A percentile compares a stretch with the other conserved stretches of the same genome.
Evolutionary conservation across 2,329 filamentous ascomycete genomes (phyloP).

Genomic region (Pseudogymnoascus pannorum): DNA sequence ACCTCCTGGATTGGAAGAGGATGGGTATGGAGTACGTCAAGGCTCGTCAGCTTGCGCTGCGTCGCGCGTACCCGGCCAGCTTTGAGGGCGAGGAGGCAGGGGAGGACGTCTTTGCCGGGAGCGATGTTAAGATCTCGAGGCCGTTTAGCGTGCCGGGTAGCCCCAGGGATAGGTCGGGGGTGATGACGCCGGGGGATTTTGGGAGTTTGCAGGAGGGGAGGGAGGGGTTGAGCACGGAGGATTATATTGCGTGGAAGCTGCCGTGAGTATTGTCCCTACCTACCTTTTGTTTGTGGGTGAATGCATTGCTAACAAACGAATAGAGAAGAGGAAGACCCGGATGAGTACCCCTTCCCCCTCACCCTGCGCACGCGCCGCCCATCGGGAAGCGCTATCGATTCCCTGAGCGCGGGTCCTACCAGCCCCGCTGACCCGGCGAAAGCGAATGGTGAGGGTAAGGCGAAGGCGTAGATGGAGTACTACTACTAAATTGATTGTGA

Average conservation of each 20-base stretch:
- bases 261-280: constrained; percentile 60
- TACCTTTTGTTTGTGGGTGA: background rate
- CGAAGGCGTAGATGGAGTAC: background rate
- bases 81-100: constrained; percentile 73
- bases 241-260: constrained; percentile 96
- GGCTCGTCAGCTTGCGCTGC: constrained; percentile 82
- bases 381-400: background rate
- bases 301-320: background rate
- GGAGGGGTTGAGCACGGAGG: constrained; percentile 89
- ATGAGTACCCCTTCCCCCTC: constrained; percentile 65
- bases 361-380: constrained; percentile 41
- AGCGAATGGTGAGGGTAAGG: background rate
- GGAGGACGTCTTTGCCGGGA: constrained; percentile 83
- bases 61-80: constrained; percentile 82
- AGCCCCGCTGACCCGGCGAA: constrained; percentile 24
- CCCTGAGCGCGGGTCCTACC: constrained; percentile 18
- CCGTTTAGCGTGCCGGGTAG: constrained; percentile 92
- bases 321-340: constrained; percentile 89
- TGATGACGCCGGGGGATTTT: constrained; percentile 99
- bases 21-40: constrained; percentile 99
- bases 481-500: too few relatives aligned
- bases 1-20: constrained; percentile 95
- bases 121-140: constrained; percentile 90
- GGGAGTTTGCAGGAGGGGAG: constrained; percentile 90
- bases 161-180: constrained; percentile 80